Conservation (phyloP, 768 basidiomycete genomes). For the Tremella mesenterica region DNA sequence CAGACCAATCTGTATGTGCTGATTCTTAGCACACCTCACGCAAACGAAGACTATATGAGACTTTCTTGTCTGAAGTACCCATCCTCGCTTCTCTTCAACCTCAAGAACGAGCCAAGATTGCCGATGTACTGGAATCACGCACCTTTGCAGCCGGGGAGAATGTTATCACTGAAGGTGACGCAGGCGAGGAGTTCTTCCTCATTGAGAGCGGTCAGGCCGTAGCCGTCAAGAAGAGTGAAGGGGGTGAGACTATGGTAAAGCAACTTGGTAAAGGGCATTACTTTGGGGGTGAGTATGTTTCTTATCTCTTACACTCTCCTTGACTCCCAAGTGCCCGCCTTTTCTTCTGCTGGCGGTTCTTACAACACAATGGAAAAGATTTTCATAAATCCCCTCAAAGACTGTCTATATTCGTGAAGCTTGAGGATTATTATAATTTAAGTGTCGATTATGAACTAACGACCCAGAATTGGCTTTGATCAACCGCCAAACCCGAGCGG, state of each 20-base stretch:
- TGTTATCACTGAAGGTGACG: slow-evolving; percentile 85
- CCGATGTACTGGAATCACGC: slow-evolving; percentile 81
- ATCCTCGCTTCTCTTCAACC: slow-evolving; percentile 76
- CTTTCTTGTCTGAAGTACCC: slow-evolving; percentile 82
- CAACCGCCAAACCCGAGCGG: slow-evolving; percentile 79
- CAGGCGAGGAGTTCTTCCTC: slow-evolving; percentile 96
- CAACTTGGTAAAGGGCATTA: slow-evolving; percentile 83
- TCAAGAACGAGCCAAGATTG: slow-evolving; percentile 90
- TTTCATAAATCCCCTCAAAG: too few species aligned
- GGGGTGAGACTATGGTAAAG: slow-evolving; percentile 57
- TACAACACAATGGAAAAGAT: too few species aligned
- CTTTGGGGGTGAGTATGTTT: slow-evolving; percentile 70
- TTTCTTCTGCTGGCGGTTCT: not conserved
- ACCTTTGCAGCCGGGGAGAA: slow-evolving; percentile 74
- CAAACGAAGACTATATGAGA: slow-evolving; percentile 90
- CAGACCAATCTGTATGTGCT: not conserved
- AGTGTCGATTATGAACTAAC: not conserved
- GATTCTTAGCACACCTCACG: slow-evolving; percentile 59
- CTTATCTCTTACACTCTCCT: not conserved
- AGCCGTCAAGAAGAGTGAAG: slow-evolving; percentile 58
- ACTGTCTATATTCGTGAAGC: too few species aligned
- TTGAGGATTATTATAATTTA: too few species aligned
- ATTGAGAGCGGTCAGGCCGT: slow-evolving; percentile 87
- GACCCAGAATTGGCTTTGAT: slow-evolving; percentile 76
- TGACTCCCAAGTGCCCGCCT: slow-evolving; percentile 1